These are phyloP conservation scores for Pseudomonodictys pantanalensis DNA, from an alignment of 495 filamentous ascomycete genomes.

Conservation along the genomic window DNA sequence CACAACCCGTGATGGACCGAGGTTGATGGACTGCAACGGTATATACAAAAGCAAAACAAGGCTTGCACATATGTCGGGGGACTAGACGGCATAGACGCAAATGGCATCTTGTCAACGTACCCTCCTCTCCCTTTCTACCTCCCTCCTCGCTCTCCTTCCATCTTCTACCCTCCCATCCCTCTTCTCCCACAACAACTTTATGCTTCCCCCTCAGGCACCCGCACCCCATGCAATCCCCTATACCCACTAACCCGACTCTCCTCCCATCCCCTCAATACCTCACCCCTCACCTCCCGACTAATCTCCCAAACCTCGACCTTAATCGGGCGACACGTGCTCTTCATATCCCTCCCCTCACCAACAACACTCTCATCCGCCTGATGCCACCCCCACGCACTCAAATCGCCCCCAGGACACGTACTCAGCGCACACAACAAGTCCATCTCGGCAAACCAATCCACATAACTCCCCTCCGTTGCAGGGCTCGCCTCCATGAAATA, in stretches of 20 bases:
- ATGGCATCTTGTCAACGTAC: too few relatives aligned
- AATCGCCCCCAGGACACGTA: constrained; percentile 59
- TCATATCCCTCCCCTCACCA: constrained; percentile 65
- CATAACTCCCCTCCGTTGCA: constrained; percentile 61
- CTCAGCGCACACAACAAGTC: constrained; percentile 73
- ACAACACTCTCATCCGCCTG: constrained; percentile 52
- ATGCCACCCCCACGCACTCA: constrained; percentile 74
- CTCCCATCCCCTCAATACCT: constrained; percentile 59
- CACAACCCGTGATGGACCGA: too few relatives aligned
- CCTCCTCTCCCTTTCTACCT: too few relatives aligned
- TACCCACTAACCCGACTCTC: constrained; percentile 58
- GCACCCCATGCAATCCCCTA: constrained; percentile 65
- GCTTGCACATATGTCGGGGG: too few relatives aligned
- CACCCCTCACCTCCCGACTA: constrained; percentile 43
- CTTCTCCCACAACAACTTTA: neutral
- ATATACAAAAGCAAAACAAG: too few relatives aligned
- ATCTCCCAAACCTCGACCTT: constrained; percentile 68
- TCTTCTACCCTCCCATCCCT: too few relatives aligned
- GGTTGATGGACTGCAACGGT: too few relatives aligned
- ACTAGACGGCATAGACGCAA: too few relatives aligned
- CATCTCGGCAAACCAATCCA: constrained; percentile 76
- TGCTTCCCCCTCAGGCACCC: constrained; percentile 39
- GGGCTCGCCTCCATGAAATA: constrained; percentile 79
- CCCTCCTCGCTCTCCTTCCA: too few relatives aligned
- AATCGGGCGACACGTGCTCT: constrained; percentile 68